A percentile compares a stretch with the other conserved stretches of the same genome.
Evolutionary conservation across 1,139 yeast species (phyloP).

Genomic region (Meyerozyma guilliermondii): DNA sequence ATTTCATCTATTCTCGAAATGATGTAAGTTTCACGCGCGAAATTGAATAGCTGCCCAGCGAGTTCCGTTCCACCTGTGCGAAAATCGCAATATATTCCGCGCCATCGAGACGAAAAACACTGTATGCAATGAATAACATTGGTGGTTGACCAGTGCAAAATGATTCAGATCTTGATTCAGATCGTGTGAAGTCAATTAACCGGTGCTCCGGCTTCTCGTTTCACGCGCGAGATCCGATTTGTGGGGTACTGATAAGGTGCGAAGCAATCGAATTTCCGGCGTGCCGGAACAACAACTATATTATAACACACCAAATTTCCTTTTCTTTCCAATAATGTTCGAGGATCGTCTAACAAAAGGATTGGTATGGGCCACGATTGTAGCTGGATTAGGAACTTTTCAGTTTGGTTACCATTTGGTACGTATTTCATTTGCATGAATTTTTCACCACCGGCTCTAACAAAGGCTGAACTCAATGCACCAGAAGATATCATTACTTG

Average conservation of each 20-base stretch:
- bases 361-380: constrained; percentile 30
- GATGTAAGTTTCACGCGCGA: no score
- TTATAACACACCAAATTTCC: background rate
- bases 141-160: no score
- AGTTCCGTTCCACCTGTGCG: no score
- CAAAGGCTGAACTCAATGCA: constrained; percentile 72
- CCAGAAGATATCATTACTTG: constrained; percentile 64
- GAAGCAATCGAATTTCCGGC: background rate
- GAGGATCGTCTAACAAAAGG: background rate
- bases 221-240: no score
- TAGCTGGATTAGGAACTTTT: constrained; percentile 66
- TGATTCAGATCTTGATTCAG: no score
- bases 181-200: no score
- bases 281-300: background rate
- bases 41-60: no score
- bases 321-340: background rate
- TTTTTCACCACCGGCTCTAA: background rate
- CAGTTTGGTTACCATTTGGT: constrained; percentile 83
- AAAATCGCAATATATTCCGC: no score
- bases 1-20: no score
- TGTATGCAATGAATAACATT: no score
- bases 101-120: no score
- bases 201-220: no score
- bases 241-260: background rate
- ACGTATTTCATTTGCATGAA: background rate